Evolutionary conservation across 169 alveolate species (phyloP).

Genomic region (Ichthyophthirius multifiliis): DNA sequence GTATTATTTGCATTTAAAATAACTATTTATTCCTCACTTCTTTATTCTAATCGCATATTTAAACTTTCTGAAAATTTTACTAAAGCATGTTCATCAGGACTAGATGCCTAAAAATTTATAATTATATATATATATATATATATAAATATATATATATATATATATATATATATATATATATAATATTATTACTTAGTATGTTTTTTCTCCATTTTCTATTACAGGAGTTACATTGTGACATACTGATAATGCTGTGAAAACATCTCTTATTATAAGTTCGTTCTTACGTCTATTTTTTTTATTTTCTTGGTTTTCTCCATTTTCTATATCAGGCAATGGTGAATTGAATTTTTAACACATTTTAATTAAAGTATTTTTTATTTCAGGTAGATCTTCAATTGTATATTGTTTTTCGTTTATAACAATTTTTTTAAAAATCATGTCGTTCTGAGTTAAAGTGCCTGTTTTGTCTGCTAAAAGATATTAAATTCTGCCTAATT

Average conservation of each 20-base stretch:
- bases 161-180: not conserved
- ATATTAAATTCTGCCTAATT: constrained; percentile 73
- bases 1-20: constrained; percentile 42
- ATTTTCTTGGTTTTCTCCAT: not conserved
- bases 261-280: constrained; percentile 57
- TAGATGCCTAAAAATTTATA: constrained; percentile 40
- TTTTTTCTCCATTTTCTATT: constrained; percentile 39
- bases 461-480: constrained; percentile 79
- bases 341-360: constrained; percentile 12
- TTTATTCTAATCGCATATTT: constrained; percentile 43
- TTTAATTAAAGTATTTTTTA: constrained; percentile 21
- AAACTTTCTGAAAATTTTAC: constrained; percentile 53
- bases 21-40: constrained; percentile 47
- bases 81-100: constrained; percentile 76
- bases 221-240: constrained; percentile 85
- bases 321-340: constrained; percentile 1
- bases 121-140: not conserved
- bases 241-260: constrained; percentile 61
- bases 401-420: constrained; percentile 44
- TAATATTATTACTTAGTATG: constrained; percentile 20
- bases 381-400: constrained; percentile 38
- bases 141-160: not conserved
- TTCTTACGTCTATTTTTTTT: constrained; percentile 19
- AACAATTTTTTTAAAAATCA: constrained; percentile 71
- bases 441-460: constrained; percentile 71